Conservation (phyloP, 768 basidiomycete species). For the Agaricus sinodeliciosus region DNA sequence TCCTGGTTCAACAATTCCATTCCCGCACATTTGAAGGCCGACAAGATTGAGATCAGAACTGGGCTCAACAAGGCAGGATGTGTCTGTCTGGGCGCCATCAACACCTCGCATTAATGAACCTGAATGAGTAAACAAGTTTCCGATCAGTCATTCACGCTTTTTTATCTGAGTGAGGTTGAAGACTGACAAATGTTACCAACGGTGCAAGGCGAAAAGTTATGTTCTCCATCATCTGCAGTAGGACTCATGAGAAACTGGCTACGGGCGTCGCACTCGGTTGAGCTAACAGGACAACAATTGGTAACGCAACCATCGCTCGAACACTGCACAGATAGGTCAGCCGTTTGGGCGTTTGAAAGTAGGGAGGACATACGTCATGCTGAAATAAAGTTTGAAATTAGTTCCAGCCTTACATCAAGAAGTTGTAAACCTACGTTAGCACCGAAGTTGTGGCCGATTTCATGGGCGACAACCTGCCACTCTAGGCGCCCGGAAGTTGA, state of each 20-base stretch:
- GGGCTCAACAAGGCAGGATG: conserved; percentile 64
- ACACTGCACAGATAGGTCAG: conserved; percentile 37
- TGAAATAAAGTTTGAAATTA: conserved; percentile 17
- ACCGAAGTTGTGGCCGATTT: conserved; percentile 85
- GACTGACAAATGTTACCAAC: conserved; percentile 79
- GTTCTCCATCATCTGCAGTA: conserved; percentile 56
- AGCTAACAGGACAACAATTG: conserved; percentile 67
- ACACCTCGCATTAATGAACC: conserved; percentile 59
- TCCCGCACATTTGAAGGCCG: conserved; percentile 71
- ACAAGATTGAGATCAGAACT: conserved; percentile 38
- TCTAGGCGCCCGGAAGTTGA: conserved; percentile 72
- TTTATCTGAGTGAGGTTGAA: conserved; percentile 5
- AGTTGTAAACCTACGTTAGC: conserved; percentile 57
- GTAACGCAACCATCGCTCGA: conserved; percentile 50
- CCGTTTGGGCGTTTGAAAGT: conserved; percentile 3
- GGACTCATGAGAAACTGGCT: conserved; percentile 82
- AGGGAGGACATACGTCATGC: conserved; percentile 45
- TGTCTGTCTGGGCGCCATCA: conserved; percentile 40
- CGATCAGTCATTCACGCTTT: neutral
- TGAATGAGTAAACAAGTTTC: conserved; percentile 17
- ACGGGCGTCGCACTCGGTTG: conserved; percentile 54
- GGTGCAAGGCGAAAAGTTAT: conserved; percentile 69
- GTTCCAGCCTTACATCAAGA: neutral
- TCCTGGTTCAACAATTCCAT: conserved; percentile 75
- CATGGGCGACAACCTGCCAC: conserved; percentile 80